Evolutionary conservation across 169 alveolate species (phyloP), one percentile per base, ranked within the genome.

Genomic region (Plasmodium inui): DNA sequence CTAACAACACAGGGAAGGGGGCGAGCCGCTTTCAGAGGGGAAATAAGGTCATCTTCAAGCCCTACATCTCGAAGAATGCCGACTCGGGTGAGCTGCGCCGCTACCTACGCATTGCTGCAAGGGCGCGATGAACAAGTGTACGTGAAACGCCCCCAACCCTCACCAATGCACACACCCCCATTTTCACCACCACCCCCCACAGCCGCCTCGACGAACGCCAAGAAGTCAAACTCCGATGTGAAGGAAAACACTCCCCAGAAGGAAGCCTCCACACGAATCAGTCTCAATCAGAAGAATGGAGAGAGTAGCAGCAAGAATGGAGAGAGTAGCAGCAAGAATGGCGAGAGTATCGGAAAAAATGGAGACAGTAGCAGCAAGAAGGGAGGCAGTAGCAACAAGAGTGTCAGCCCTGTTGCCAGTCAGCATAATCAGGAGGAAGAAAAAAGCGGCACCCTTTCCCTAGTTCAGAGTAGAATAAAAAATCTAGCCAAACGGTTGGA

Each of bases 41-140:
- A 28, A 74, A 50, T 7, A 79, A 80, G 30, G 94, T 89, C 37
- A 46, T 76, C 67, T 89, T 89, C 83, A 89, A 89, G 72, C 83
- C 89, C 3, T 73, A 79, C 26, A 26, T 83, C 30, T 46, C 89
- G n/a, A 89, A 89, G 57, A 79, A 34, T 19, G 93, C 22, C 7
- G 41, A 28, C 3, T 9, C 37, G 39, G 93, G 93, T 83, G 39
- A 30, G 71, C 5, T n/a, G 3, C 10, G 26, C 70, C 12, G 7
- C 50, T 10, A 26, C 19, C 6, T 9, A 10, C 12, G 8, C 70
- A 26, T 14, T 78, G 12, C 17, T 26, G 41, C 74, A 79, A 9
- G 72, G 39, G 30, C 1, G 72, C 72, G 30, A 57, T 17, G 28
- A 6, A 17, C n/a, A n/a, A n/a, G n/a, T n/a, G n/a, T n/a, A 57